These are phyloP conservation scores for Lasiodiplodia theobromae DNA, from an alignment of 2,329 filamentous ascomycete species.

Conservation along the genomic window DNA sequence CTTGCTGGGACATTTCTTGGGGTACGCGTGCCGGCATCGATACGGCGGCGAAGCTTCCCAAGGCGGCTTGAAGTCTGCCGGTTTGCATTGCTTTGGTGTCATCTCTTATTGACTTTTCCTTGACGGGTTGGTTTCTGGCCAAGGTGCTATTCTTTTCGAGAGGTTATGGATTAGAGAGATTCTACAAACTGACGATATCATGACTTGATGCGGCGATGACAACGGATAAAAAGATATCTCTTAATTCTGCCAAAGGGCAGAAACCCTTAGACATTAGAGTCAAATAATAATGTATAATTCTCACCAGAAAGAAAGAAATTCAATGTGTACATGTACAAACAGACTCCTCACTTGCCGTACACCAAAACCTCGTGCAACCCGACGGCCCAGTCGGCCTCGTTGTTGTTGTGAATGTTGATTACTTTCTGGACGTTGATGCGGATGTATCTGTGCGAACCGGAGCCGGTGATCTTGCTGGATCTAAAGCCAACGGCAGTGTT, in stretches of 20 bases:
- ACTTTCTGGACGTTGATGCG: conserved; percentile 19
- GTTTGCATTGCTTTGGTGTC: neutral
- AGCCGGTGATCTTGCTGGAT: neutral
- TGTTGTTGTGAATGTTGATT: conserved; percentile 20
- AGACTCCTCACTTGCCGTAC: neutral
- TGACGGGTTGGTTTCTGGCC: neutral
- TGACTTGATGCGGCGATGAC: too few species aligned
- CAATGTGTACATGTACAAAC: neutral
- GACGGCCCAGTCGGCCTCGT: conserved; percentile 18
- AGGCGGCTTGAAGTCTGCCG: neutral
- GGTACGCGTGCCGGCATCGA: conserved; percentile 30
- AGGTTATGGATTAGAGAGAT: too few species aligned
- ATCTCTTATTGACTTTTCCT: too few species aligned
- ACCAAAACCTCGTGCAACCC: conserved; percentile 16
- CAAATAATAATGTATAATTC: too few species aligned
- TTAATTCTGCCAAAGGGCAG: too few species aligned
- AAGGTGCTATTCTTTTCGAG: too few species aligned
- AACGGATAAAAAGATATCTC: too few species aligned
- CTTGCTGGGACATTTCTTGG: conserved; percentile 40
- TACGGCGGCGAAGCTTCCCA: neutral
- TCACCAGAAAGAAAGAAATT: too few species aligned
- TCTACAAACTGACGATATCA: neutral
- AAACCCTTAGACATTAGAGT: too few species aligned
- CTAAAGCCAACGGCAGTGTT: conserved; percentile 21
- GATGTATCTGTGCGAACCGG: neutral